Evolutionary conservation across 352 stramenopile genomes (phyloP), one percentile per base, ranked within the genome.

Genomic region (Phytophthora sansomeana): DNA sequence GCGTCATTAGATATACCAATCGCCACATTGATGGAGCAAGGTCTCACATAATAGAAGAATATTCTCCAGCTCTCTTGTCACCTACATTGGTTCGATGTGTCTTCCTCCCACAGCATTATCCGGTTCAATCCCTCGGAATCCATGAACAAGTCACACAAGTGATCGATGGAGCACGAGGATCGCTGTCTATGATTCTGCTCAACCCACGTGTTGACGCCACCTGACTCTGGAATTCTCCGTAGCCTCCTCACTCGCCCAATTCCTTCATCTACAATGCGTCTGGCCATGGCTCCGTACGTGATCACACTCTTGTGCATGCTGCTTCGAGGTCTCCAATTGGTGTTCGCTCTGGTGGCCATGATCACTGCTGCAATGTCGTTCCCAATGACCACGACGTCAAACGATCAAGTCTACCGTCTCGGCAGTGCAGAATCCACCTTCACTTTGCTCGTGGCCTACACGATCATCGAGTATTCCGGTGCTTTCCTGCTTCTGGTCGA

Each of bases 301-400:
- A 62, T 79, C 32, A 73, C 68, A 10, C 56, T 72, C 17, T 14
- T 56, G 16, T 68, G 49, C 38, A 74, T 72, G 19, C 4, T 55
- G 29, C 63, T 82, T 7, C 74, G 76, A 1, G 46, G 56, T 14
- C 19, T 78, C 17, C 76, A 85, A 43, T 42, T 75, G 38, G 5
- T 69, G 13, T 58, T 58, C 13, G 75, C 76, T 56, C 19, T 85
- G 49, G 51, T 80, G 4, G 43, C 71, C 17, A 43, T 80, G 30
- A 62, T 75, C 43, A 74, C 63, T 19, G 59, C 56, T 3, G 30
- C 29, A 4, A 67, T 75, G 51, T 58, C 42, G 19, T 68, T 72
- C 51, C 56, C 50, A 30, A 48, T 49, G 35, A 48, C 49, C 41
- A 64, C 24, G 9, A 50, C 58, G 6, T 50, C 36, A 11, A 64